Base-by-base conservation (phyloP, 2,329 filamentous ascomycete genomes). In the Ampelomyces quisqualis region DNA sequence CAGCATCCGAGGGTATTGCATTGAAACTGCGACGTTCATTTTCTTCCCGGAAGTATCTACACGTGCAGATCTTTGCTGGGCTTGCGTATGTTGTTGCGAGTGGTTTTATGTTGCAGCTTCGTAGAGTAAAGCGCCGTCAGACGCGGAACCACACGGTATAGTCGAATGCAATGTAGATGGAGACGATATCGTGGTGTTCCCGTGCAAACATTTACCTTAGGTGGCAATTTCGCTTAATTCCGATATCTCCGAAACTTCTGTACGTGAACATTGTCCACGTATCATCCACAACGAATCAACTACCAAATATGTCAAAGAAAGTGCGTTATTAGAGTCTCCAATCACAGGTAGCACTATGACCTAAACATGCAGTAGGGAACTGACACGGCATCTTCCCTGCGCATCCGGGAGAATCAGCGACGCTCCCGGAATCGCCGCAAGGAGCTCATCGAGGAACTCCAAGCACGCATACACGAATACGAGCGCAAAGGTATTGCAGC, bases 371-470 rank as follows among this genome's bases (percentile, higher is more conserved):
- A 7, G 15, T 28, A 53, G 49, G 39, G 43, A n/a, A 50, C 23
- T 10, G 74, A 77, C 23, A 45, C 44, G 5, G 41, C 49, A 19
- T 43, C 43, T 15, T 45, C 55, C 3, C 45, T 44, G 9, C 81
- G 85, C 47, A 82, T 88, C 50, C 78, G 85, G 47, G 83, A 89
- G 53, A 90, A 89, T 58, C 86, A 89, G 62, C 76, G 86, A 35
- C 81, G 85, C 46, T 87, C 82, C 9, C 80, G 86, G 26, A 82
- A 82, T 20, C 77, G 84, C 20, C 77, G 81, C 51, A 85, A 84
- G 69, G 84, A 87, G 59, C 86, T 88, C 57, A 69, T 88, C 34
- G 71, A 80, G 46, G 80, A 84, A 34, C 75, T 88, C 18, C 84
- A 88, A 65, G 70, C 75, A 39, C 79, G 79, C 40, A 70, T 84